Conservation (phyloP, 2,329 filamentous ascomycete species). For the Fusarium sp. region DNA sequence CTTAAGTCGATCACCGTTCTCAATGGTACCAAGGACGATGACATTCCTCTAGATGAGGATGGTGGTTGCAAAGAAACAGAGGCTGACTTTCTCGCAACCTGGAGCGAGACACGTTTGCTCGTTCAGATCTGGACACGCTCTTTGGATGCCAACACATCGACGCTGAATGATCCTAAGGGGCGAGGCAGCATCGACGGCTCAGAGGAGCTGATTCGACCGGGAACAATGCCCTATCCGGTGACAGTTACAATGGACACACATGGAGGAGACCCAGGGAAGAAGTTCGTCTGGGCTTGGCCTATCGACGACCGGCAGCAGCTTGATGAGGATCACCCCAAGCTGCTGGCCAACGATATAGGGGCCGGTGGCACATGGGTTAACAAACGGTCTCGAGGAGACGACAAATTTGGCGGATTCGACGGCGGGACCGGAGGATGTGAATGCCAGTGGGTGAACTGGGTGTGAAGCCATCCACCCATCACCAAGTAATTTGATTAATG, state of each 20-base stretch:
- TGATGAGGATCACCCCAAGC: conserved; percentile 58
- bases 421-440: conserved; percentile 74
- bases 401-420: conserved; percentile 71
- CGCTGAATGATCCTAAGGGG: conserved; percentile 51
- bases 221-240: conserved; percentile 75
- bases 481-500: conserved; percentile 33
- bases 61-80: conserved; percentile 69
- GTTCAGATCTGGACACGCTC: conserved; percentile 76
- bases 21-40: conserved; percentile 60
- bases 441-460: conserved; percentile 74
- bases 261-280: conserved; percentile 68
- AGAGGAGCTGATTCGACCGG: conserved; percentile 61
- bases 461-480: conserved; percentile 28
- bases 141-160: conserved; percentile 62
- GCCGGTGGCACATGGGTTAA: conserved; percentile 70
- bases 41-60: conserved; percentile 65
- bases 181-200: conserved; percentile 49
- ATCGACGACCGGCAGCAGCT: conserved; percentile 65
- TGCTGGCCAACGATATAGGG: conserved; percentile 66
- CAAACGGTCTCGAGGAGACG: conserved; percentile 60
- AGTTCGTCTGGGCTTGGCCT: conserved; percentile 69
- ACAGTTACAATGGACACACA: conserved; percentile 75
- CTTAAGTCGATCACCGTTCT: conserved; percentile 72
- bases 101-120: conserved; percentile 73
- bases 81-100: conserved; percentile 71